A percentile compares a stretch with the other conserved stretches of the same genome.
phyloP scores from a whole-genome alignment of 2,329 filamentous ascomycete species.

The Monilinia vaccinii-corymbosi region DNA sequence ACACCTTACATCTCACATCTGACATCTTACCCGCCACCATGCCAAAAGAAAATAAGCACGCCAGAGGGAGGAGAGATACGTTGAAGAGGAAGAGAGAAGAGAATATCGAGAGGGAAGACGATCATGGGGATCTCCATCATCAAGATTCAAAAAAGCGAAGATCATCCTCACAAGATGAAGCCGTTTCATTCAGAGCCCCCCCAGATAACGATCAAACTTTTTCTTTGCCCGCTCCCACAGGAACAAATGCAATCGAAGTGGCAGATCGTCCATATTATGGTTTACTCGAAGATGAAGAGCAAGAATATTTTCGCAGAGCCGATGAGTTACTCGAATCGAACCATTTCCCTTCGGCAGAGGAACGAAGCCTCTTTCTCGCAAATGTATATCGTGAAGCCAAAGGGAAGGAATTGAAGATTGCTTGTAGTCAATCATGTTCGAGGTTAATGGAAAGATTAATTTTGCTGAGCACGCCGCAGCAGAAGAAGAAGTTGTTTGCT shows the following conservation, averaged over 20 bases:
- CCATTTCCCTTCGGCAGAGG: conserved; percentile 70
- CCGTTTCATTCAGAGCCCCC: conserved; percentile 12
- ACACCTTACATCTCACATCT: too few relatives aligned
- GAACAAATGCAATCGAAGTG: conserved; percentile 17
- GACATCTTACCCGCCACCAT: conserved; percentile 31
- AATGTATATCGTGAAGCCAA: conserved; percentile 80
- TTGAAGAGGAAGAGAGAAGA: conserved; percentile 38
- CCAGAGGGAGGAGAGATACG: conserved; percentile 44
- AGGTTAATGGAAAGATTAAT: conserved; percentile 88
- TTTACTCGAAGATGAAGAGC: conserved; percentile 83
- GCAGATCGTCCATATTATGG: conserved; percentile 61
- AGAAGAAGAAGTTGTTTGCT: conserved; percentile 80
- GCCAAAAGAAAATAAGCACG: conserved; percentile 51
- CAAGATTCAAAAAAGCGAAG: conserved; percentile 33
- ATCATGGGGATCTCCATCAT: conserved; percentile 28
- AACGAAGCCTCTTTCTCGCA: conserved; percentile 61
- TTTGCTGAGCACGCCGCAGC: conserved; percentile 63
- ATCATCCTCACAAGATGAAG: neutral
- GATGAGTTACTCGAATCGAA: conserved; percentile 87
- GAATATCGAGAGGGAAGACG: conserved; percentile 31
- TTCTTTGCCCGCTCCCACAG: conserved; percentile 6
- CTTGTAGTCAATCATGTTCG: conserved; percentile 92
- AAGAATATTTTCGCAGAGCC: conserved; percentile 88
- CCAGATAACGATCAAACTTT: conserved; percentile 16
- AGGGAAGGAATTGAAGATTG: conserved; percentile 92